Conservation (phyloP, 1,139 yeast genomes). For the Hyphopichia buzzinii region DNA sequence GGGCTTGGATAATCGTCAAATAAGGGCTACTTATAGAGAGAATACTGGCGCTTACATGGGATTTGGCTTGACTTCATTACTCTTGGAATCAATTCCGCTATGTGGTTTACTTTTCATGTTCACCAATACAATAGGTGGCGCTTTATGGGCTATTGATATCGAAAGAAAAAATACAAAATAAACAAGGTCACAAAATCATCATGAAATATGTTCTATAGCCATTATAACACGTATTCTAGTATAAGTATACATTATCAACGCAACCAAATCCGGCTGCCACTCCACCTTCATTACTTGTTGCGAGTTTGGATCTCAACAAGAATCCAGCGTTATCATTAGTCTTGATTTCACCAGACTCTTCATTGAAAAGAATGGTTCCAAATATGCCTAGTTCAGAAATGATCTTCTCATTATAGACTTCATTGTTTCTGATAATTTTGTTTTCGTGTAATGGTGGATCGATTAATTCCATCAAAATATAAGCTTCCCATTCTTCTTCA, state of each 20-base stretch:
- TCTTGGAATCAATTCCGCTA: conserved; percentile 61
- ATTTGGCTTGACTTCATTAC: conserved; percentile 60
- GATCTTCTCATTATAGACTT: conserved; percentile 62
- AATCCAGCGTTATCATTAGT: conserved; percentile 76
- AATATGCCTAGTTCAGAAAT: conserved; percentile 89
- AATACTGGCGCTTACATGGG: conserved; percentile 37
- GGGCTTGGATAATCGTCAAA: conserved; percentile 46
- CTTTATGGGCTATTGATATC: conserved; percentile 59
- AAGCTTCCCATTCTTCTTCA: conserved; percentile 82
- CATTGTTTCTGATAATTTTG: conserved; percentile 66
- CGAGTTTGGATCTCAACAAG: conserved; percentile 83
- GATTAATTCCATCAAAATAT: conserved; percentile 90
- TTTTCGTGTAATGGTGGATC: conserved; percentile 69
- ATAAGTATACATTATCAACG: conserved; percentile 70
- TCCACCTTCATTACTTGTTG: conserved; percentile 92
- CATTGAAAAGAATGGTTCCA: conserved; percentile 79
- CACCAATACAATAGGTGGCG: conserved; percentile 70
- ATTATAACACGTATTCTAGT: conserved; percentile 15
- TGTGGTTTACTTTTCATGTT: conserved; percentile 60
- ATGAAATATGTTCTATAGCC: no score
- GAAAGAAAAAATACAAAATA: conserved; percentile 15
- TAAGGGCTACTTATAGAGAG: conserved; percentile 23
- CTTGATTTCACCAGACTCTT: conserved; percentile 51
- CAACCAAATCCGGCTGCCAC: conserved; percentile 99
- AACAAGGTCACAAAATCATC: no score